A percentile compares a stretch with the other conserved stretches of the same genome.
phyloP scores from a whole-genome alignment of 768 basidiomycete genomes.

The Clitopilus hobsonii region DNA sequence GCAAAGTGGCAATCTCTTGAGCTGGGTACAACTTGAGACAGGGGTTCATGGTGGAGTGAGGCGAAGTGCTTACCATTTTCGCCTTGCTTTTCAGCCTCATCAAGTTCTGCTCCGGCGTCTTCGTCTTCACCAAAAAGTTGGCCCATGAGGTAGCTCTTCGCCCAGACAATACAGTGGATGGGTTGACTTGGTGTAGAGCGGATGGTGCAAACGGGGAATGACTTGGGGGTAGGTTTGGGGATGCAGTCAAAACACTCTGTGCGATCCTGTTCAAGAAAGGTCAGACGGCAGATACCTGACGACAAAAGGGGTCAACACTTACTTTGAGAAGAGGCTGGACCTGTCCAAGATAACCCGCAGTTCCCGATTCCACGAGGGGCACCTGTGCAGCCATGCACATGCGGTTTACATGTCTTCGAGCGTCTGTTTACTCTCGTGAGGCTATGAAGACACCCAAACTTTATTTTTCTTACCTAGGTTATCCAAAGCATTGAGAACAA shows the following conservation, averaged over 20 bases:
- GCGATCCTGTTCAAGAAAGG: constrained; percentile 47
- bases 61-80: constrained; percentile 74
- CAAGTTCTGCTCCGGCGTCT: constrained; percentile 75
- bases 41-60: no score
- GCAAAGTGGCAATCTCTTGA: constrained; percentile 83
- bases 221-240: constrained; percentile 89
- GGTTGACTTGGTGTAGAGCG: constrained; percentile 95
- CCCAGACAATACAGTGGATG: constrained; percentile 99
- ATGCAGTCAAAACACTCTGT: constrained; percentile 97
- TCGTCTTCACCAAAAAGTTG: constrained; percentile 95
- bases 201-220: constrained; percentile 97
- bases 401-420: constrained; percentile 91
- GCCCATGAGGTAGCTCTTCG: constrained; percentile 91
- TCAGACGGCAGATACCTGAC: no score
- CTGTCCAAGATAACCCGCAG: constrained; percentile 95
- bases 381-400: constrained; percentile 94
- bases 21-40: no score
- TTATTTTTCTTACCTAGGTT: constrained; percentile 68
- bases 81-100: constrained; percentile 88
- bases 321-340: constrained; percentile 93
- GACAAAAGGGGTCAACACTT: neutral
- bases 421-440: constrained; percentile 50
- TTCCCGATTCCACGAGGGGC: constrained; percentile 93
- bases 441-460: neutral
- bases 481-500: constrained; percentile 94